A percentile compares a stretch with the other conserved stretches of the same genome.
These are phyloP conservation scores for Nosema muscidifuracis DNA, from an alignment of 371 early-diverging fungal species.

Conservation along the genomic window DNA sequence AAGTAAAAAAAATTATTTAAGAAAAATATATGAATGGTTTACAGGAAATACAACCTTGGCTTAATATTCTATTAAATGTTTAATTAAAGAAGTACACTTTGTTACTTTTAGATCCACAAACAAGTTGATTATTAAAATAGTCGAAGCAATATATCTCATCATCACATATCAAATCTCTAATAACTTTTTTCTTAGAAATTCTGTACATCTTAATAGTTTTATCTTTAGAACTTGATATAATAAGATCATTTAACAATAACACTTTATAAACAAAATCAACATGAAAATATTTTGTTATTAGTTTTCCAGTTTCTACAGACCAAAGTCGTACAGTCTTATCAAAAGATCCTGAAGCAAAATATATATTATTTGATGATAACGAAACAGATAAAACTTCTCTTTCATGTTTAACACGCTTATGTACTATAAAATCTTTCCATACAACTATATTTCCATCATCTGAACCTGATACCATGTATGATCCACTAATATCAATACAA, in stretches of 20 bases:
- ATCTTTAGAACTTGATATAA: conserved; percentile 78
- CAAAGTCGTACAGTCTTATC: conserved; percentile 89
- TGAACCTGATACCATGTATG: conserved; percentile 60
- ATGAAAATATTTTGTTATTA: conserved; percentile 76
- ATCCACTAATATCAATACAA: conserved; percentile 70
- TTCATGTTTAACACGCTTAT: conserved; percentile 82
- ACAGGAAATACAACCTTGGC: neutral
- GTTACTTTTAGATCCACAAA: conserved; percentile 58
- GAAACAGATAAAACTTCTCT: conserved; percentile 88
- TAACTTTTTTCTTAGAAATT: conserved; percentile 59
- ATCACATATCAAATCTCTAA: conserved; percentile 61
- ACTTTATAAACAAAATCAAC: conserved; percentile 79
- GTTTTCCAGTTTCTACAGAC: conserved; percentile 72
- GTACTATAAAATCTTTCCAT: conserved; percentile 68
- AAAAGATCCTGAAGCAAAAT: conserved; percentile 86
- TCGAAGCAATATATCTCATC: conserved; percentile 63
- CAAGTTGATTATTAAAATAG: conserved; percentile 50
- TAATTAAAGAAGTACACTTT: conserved; percentile 61
- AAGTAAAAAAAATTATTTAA: neutral
- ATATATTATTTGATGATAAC: conserved; percentile 77
- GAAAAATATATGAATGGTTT: neutral
- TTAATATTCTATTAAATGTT: neutral
- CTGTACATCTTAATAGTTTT: conserved; percentile 88
- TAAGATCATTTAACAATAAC: conserved; percentile 68
- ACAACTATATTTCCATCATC: conserved; percentile 66